Evolutionary conservation across 306 rosid species (phyloP), one percentile per base, ranked within the genome.

Genomic region (Vachellia collinsii): DNA sequence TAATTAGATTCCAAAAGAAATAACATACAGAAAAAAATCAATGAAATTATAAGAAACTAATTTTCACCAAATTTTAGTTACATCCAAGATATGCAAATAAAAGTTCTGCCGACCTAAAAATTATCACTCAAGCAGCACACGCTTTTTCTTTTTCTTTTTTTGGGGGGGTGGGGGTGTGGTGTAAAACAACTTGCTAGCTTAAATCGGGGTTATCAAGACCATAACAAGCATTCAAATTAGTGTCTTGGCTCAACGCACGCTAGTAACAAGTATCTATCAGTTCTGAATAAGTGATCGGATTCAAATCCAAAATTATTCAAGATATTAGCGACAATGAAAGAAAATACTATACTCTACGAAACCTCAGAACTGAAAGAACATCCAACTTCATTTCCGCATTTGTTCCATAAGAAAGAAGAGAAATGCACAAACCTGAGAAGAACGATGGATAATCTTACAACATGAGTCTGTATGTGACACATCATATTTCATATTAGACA

Each of bases 161-260:
- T 6, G 0, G 22, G 0, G 58, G 9, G 54, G n/a, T 0, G 47
- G 34, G 44, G 34, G 51, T 22, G 11, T 36, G 6, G 2, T 7
- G 20, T 9, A 0, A 23, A 0, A 44, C 11, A 46, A 53, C 58
- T 25, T 72, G 17, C 54, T 29, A 69, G n/a, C 38, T 22, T 43
- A 69, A 43, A 17, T 10, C 11, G 53, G 53, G 44, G 61, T 25
- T 70, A 44, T 38, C 59, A 37, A 42, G 51, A 75, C 47, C 47
- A 62, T 63, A 14, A 10, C 8, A 66, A 83, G 22, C 76, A 47
- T 25, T 22, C 20, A n/a, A n/a, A n/a, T n/a, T n/a, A n/a, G n/a
- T n/a, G n/a, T n/a, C n/a, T n/a, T 23, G 63, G 42, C 83, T 61
- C 50, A 70, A 80, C 70, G 50, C 47, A 37, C 11, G 63, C 54